Percentiles rank a stretch among this genome's conserved stretches.
Conservation (phyloP, 345 rosid species). For the Hypericum perforatum region DNA sequence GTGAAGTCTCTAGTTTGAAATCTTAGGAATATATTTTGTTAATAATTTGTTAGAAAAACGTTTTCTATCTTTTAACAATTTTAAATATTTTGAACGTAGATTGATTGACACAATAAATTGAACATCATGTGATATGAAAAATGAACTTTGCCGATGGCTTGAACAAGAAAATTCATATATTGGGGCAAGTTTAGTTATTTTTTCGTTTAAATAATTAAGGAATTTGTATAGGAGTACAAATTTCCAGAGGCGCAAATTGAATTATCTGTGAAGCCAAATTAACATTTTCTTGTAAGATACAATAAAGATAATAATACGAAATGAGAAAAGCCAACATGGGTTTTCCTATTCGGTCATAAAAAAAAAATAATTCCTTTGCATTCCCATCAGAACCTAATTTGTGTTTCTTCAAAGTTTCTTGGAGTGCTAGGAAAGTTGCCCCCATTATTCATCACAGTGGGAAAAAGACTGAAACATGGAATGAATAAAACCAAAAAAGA, state of each 20-base stretch:
- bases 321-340: slow-evolving; percentile 19
- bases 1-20: too few species aligned
- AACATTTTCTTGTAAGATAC: not conserved
- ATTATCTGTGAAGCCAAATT: too few species aligned
- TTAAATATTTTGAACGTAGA: too few species aligned
- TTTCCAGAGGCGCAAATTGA: too few species aligned
- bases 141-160: too few species aligned
- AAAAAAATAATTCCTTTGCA: slow-evolving; percentile 25
- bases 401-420: slow-evolving; percentile 16
- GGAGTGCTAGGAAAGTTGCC: slow-evolving; percentile 31
- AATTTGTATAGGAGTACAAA: not conserved
- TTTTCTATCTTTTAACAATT: too few species aligned
- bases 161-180: too few species aligned
- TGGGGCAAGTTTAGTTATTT: too few species aligned
- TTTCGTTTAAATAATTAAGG: not conserved
- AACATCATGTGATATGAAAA: too few species aligned
- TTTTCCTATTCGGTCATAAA: slow-evolving; percentile 25
- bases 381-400: slow-evolving; percentile 12
- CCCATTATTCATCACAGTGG: slow-evolving; percentile 51
- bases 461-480: slow-evolving; percentile 3
- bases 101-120: too few species aligned
- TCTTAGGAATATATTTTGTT: too few species aligned
- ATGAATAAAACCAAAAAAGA: not conserved
- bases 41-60: too few species aligned
- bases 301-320: slow-evolving; percentile 7